phyloP scores from a whole-genome alignment of 306 rosid species.

The Lathyrus aphaca region DNA sequence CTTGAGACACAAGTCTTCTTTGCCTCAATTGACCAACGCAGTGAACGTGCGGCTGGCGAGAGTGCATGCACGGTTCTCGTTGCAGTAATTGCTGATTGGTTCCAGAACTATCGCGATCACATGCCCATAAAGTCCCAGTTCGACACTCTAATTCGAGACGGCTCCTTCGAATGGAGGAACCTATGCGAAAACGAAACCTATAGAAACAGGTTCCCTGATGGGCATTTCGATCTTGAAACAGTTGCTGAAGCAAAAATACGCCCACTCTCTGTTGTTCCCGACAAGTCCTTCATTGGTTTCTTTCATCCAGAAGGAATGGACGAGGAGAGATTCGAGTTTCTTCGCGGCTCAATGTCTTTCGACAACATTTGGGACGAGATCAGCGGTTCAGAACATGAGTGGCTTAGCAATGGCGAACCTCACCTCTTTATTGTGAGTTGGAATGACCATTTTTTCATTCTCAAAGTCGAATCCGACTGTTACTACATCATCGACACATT shows the following conservation, averaged over 20 bases:
- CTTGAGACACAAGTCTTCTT: conserved; percentile 88
- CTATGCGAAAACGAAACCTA: conserved; percentile 75
- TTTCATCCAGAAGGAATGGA: conserved; percentile 94
- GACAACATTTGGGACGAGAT: conserved; percentile 98
- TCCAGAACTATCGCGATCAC: conserved; percentile 66
- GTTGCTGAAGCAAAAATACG: conserved; percentile 87
- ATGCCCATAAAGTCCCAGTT: conserved; percentile 95
- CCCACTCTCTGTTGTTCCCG: conserved; percentile 69
- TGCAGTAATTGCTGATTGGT: conserved; percentile 97
- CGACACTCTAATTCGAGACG: conserved; percentile 88
- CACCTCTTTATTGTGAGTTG: conserved; percentile 85
- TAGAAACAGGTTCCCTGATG: conserved; percentile 79
- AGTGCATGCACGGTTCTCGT: conserved; percentile 98
- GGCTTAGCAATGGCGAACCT: conserved; percentile 56
- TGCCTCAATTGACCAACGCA: conserved; percentile 96
- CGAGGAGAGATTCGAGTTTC: conserved; percentile 74
- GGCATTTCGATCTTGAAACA: conserved; percentile 93
- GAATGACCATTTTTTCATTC: conserved; percentile 97
- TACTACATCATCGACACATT: conserved; percentile 88
- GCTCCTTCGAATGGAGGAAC: conserved; percentile 92
- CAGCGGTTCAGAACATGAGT: conserved; percentile 55
- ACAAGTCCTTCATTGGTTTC: conserved; percentile 84
- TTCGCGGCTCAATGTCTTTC: conserved; percentile 92
- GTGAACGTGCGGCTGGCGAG: conserved; percentile 95
- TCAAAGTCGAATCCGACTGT: conserved; percentile 86